phyloP scores from a whole-genome alignment of 805 yeast genomes.

The Candida quercuum region DNA sequence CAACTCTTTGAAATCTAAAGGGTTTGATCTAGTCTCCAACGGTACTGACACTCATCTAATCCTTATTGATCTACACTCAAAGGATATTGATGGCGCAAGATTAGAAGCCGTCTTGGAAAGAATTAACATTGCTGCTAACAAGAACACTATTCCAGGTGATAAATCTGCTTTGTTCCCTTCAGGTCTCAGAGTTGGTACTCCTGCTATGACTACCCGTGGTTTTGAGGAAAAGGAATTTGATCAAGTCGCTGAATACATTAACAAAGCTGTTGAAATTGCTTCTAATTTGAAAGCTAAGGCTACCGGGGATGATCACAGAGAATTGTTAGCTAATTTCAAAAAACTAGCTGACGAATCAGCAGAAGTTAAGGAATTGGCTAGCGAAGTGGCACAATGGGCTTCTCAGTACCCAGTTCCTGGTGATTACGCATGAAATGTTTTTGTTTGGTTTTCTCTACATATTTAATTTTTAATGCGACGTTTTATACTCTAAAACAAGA shows the following conservation, averaged over 20 bases:
- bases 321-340: slow-evolving; percentile 64
- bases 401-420: slow-evolving; percentile 85
- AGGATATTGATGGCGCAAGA: slow-evolving; percentile 89
- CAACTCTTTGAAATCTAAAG: slow-evolving; percentile 53
- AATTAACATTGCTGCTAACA: slow-evolving; percentile 90
- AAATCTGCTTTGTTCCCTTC: slow-evolving; percentile 93
- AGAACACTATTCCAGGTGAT: slow-evolving; percentile 96
- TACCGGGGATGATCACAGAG: slow-evolving; percentile 53
- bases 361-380: slow-evolving; percentile 54
- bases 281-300: slow-evolving; percentile 53
- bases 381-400: slow-evolving; percentile 70
- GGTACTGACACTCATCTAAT: slow-evolving; percentile 96
- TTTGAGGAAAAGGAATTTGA: slow-evolving; percentile 73
- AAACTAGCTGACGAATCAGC: slow-evolving; percentile 57
- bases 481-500: too few species aligned
- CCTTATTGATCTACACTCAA: slow-evolving; percentile 72
- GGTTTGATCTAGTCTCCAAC: slow-evolving; percentile 74
- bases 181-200: slow-evolving; percentile 95
- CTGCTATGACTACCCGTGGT: slow-evolving; percentile 98
- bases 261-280: slow-evolving; percentile 70
- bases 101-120: slow-evolving; percentile 85
- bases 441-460: too few species aligned
- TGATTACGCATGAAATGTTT: slow-evolving; percentile 39
- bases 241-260: slow-evolving; percentile 75
- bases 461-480: too few species aligned